Base-by-base conservation (phyloP, 2,329 filamentous ascomycete species). In the Aspergillus ochraceoroseus region DNA sequence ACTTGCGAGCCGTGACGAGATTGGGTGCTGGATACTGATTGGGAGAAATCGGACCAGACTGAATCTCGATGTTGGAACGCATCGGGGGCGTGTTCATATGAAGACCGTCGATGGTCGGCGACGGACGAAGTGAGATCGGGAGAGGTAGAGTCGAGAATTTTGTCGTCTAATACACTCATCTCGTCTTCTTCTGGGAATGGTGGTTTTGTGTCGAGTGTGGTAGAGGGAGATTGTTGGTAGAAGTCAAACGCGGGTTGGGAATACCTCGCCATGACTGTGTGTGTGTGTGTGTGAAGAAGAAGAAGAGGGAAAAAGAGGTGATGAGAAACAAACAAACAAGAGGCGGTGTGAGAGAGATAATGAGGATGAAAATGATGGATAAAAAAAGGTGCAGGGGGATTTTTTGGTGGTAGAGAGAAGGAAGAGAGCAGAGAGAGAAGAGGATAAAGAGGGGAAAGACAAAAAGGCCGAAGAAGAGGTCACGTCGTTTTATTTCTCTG, bases 1-100 rank as follows among this genome's bases (percentile, higher is more conserved):
- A 70, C 52, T 48, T 68, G 65, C 38, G 65, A 67, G 44, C 59
- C 57, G 41, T 65, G 64, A 37, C 65, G 64, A 23, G 65, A 64
- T 52, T 62, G 62, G 31, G 63, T 49, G 30, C 64, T 67, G 51
- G 66, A 65, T 55, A 70, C 66, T 52, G 56, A 49, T 25, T 62
- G 64, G 28, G 64, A 58, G 45, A 65, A 65, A 39, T 75, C 73
- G 46, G 69, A 66, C 69, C 70, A 74, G 57, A 71, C 66, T 45
- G 69, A 70, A 48, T 71, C 68, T 54, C 72, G 66, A 55, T 74
- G 71, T 43, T 73, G 71, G 58, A 72, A 75, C 56, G 72, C 69
- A 49, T 73, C 69, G 51, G 68, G 65, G 51, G 64, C 64, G 50
- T 71, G 71, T 51, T 68, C 63, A 54, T 71, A 70, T 38, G 70